Conservation (phyloP, 2,329 filamentous ascomycete species). For the Waltergamsia citrina region DNA sequence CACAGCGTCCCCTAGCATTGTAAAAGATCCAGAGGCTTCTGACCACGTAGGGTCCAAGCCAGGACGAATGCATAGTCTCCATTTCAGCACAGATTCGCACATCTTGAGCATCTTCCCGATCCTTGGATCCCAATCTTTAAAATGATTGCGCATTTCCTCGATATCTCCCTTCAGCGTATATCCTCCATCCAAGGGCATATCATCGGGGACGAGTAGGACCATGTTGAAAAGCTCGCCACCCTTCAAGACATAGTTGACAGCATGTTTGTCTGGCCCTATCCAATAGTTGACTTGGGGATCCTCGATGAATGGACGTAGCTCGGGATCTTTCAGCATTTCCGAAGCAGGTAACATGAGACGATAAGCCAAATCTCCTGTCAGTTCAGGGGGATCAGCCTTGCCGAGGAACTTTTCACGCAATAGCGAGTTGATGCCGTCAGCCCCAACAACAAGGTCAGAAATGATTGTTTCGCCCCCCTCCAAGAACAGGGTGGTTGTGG, state of each 20-base stretch:
- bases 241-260: conserved; percentile 35
- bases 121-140: conserved; percentile 46
- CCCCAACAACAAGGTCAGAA: conserved; percentile 35
- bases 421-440: conserved; percentile 27
- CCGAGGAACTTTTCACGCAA: conserved; percentile 33
- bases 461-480: conserved; percentile 19
- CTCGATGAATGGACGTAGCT: conserved; percentile 31
- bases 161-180: conserved; percentile 35
- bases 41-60: conserved; percentile 43
- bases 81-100: conserved; percentile 50
- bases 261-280: conserved; percentile 41
- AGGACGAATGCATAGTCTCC: conserved; percentile 47
- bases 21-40: conserved; percentile 43
- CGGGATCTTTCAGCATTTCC: conserved; percentile 33
- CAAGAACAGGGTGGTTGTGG: conserved; percentile 11
- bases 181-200: conserved; percentile 16
- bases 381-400: conserved; percentile 29
- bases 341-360: conserved; percentile 37
- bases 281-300: conserved; percentile 42
- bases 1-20: conserved; percentile 53
- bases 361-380: conserved; percentile 48
- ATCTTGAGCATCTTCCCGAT: conserved; percentile 46
- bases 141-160: conserved; percentile 35
- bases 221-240: conserved; percentile 34
- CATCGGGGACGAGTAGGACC: conserved; percentile 34